Percentiles rank a stretch among this genome's conserved stretches.
Evolutionary conservation across 495 filamentous ascomycete species (phyloP).

Genomic region (Geopyxis carbonaria): DNA sequence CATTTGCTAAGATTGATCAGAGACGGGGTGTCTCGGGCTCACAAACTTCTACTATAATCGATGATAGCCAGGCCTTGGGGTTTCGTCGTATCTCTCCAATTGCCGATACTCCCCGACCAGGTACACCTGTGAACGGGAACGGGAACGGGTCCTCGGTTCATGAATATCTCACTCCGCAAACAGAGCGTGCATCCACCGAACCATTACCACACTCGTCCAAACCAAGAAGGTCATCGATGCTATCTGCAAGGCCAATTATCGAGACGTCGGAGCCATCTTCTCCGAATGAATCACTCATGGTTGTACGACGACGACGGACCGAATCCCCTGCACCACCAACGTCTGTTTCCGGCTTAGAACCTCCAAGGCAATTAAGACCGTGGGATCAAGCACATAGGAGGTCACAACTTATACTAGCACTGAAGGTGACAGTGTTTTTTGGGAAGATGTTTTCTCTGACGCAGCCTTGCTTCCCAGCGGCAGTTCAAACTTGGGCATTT

Average conservation of each 20-base stretch:
- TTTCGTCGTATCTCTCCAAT: constrained; percentile 41
- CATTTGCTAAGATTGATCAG: constrained; percentile 27
- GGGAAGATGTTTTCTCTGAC: constrained; percentile 37
- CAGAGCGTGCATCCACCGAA: no score
- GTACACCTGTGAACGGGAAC: constrained; percentile 23
- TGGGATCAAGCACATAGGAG: constrained; percentile 10
- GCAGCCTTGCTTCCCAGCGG: constrained; percentile 44
- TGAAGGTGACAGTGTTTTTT: constrained; percentile 36
- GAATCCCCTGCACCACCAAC: no score
- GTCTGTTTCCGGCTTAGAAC: no score
- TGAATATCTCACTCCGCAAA: no score
- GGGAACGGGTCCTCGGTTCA: no score
- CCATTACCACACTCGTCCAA: no score
- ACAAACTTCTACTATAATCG: constrained; percentile 13
- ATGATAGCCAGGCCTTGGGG: constrained; percentile 40
- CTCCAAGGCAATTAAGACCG: constrained; percentile 11
- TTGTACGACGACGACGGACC: no score
- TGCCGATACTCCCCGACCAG: constrained; percentile 32
- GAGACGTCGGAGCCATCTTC: no score
- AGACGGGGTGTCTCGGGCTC: constrained; percentile 17
- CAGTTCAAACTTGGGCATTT: constrained; percentile 38
- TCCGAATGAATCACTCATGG: no score
- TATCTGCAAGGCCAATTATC: no score
- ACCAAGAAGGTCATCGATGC: no score
- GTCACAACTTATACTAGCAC: constrained; percentile 21